phyloP scores from a whole-genome alignment of 306 rosid species.

The Casuarina cunninghamiana region DNA sequence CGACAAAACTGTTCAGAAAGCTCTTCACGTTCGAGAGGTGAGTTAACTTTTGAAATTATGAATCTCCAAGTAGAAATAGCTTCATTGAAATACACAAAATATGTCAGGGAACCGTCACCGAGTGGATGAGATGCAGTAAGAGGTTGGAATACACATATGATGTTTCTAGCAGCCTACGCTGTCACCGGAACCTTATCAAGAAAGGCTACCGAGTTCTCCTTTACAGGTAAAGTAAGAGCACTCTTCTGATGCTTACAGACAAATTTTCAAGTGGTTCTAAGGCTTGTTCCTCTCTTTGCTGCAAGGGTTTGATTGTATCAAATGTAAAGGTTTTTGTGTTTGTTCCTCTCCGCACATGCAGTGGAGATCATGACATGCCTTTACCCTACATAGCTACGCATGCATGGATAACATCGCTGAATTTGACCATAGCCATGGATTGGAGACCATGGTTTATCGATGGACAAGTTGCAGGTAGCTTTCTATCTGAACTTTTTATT shows the following conservation, averaged over 20 bases:
- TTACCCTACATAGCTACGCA: slow-evolving; percentile 37
- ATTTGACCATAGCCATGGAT: slow-evolving; percentile 22
- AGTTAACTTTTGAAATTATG: no score
- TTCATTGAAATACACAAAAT: no score
- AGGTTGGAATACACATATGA: slow-evolving; percentile 14
- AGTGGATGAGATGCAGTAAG: slow-evolving; percentile 32
- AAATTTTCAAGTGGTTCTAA: no score
- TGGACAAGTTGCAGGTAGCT: slow-evolving; percentile 43
- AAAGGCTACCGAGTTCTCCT: slow-evolving; percentile 29
- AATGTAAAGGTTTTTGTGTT: background rate
- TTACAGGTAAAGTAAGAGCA: slow-evolving; percentile 28
- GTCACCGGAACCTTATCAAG: slow-evolving; percentile 27
- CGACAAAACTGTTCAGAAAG: slow-evolving; percentile 13
- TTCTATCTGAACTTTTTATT: background rate
- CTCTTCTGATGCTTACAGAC: no score
- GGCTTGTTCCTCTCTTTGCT: no score
- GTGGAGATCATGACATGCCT: slow-evolving; percentile 44
- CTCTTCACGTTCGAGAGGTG: slow-evolving; percentile 28
- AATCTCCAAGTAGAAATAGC: no score
- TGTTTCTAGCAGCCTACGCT: slow-evolving; percentile 16
- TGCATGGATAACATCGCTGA: slow-evolving; percentile 44
- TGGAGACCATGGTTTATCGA: slow-evolving; percentile 51
- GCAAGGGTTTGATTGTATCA: no score
- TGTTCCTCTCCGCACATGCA: slow-evolving; percentile 1
- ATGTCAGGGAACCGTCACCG: slow-evolving; percentile 26